Evolutionary conservation across 2,329 filamentous ascomycete species (phyloP), one percentile per base, ranked within the genome.

Genomic region (Diaporthe batatas): DNA sequence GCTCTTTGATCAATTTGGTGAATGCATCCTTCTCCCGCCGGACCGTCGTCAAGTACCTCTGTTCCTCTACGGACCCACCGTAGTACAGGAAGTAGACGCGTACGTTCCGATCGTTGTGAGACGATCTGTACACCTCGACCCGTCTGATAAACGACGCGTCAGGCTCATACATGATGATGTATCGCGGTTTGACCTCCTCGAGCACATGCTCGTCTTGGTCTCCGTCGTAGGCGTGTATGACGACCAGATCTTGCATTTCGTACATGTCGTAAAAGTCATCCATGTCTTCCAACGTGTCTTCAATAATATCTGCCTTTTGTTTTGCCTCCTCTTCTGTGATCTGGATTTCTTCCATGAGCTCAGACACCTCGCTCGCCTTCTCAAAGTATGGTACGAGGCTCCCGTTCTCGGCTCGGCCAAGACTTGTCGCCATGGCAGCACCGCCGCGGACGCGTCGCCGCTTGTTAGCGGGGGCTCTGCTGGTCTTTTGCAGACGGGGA

Each of bases 161-260:
- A 0, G 96, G 96, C 80, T 98, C 96, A 82, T 98, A 99, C 96
- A 99, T 98, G 84, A 99, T 93, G 73, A 99, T 94, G 82, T 98
- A 98, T 74, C 94, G 91, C 44, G 96, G 96, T 79, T 94, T 95
- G 72, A 96, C 88, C 82, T 99, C 96, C 81, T 99, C 96, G 1
- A 99, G 88, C n/a, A 98, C 89, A 80, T 97, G 94, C 80, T 98
- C 96, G 81, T 99, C 96, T 85, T 96, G 93, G 80, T 98, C 96
- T 14, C 95, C 95, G 73, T 98, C 95, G 80, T 98, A 99, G 1
- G 96, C 93, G 81, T 98, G 96, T 23, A 98, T 88, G 53, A 98
- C 91, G 16, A 98, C 88, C 25, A 98, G 86, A 76, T 98, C 94
- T 77, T 94, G 90, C 91, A 97, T 96, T 70, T 97, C 94, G 81